Conservation (phyloP, 2,329 filamentous ascomycete genomes). For the Blastomyces silverae region DNA sequence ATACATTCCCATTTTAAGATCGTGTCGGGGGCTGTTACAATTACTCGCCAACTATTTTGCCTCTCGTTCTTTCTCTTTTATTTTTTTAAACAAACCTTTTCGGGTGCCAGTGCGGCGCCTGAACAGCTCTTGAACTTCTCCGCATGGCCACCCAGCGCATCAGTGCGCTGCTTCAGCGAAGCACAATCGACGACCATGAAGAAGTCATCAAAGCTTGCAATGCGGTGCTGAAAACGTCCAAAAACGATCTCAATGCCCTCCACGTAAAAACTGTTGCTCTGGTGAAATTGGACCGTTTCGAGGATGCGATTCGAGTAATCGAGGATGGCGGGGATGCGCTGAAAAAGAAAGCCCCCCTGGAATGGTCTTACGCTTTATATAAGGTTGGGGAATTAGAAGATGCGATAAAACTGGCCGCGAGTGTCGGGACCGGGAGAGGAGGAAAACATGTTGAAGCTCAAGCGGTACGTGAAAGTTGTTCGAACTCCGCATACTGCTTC, state of each 20-base stretch:
- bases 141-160: constrained; percentile 45
- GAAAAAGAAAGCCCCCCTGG: constrained; percentile 51
- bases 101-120: background rate
- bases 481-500: constrained; percentile 10
- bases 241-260: constrained; percentile 50
- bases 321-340: constrained; percentile 49
- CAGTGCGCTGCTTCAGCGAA: constrained; percentile 50
- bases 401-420: constrained; percentile 48
- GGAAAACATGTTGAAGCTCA: constrained; percentile 57
- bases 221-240: constrained; percentile 51
- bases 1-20: background rate
- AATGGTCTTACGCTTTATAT: constrained; percentile 59
- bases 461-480: constrained; percentile 41
- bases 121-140: background rate
- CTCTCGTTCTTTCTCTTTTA: background rate
- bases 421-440: constrained; percentile 42
- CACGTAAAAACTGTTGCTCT: constrained; percentile 55
- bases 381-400: constrained; percentile 52
- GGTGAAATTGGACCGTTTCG: constrained; percentile 57
- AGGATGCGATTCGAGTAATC: constrained; percentile 53
- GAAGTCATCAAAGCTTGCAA: constrained; percentile 55
- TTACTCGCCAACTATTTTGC: background rate
- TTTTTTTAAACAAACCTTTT: background rate
- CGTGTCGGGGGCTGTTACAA: background rate
- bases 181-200: constrained; percentile 56